Conservation (phyloP, 1,139 yeast genomes). For the Zygosaccharomyces sapae region DNA sequence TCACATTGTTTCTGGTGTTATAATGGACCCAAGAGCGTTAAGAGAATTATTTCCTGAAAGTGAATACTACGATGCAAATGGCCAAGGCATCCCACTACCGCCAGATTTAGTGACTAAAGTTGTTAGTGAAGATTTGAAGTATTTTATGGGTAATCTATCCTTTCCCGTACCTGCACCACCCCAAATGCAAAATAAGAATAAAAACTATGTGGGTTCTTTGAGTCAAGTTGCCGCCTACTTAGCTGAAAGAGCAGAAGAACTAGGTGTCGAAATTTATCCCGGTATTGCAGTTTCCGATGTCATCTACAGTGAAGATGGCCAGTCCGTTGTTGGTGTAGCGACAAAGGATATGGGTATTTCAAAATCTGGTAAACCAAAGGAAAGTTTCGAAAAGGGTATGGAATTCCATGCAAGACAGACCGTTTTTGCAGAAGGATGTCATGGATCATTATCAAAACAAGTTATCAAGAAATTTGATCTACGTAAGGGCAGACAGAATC, state of each 20-base stretch:
- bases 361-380: conserved; percentile 69
- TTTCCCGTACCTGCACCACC: conserved; percentile 90
- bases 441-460: conserved; percentile 83
- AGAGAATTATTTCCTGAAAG: conserved; percentile 80
- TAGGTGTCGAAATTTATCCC: conserved; percentile 92
- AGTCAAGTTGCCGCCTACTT: conserved; percentile 77
- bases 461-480: conserved; percentile 64
- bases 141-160: conserved; percentile 53
- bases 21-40: conserved; percentile 82
- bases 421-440: conserved; percentile 94
- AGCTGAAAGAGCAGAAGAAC: conserved; percentile 83
- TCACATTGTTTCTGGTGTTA: conserved; percentile 91
- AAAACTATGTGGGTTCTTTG: conserved; percentile 79
- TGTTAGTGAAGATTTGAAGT: conserved; percentile 64
- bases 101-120: conserved; percentile 71
- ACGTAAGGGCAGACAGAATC: conserved; percentile 64
- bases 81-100: conserved; percentile 67
- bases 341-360: conserved; percentile 88
- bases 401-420: conserved; percentile 88
- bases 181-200: conserved; percentile 74
- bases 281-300: conserved; percentile 84
- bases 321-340: conserved; percentile 77
- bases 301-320: conserved; percentile 54
- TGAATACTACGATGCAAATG: conserved; percentile 48
- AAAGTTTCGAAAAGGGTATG: conserved; percentile 88